phyloP scores from a whole-genome alignment of 169 alveolate species.

The Plasmodium falciparum region DNA sequence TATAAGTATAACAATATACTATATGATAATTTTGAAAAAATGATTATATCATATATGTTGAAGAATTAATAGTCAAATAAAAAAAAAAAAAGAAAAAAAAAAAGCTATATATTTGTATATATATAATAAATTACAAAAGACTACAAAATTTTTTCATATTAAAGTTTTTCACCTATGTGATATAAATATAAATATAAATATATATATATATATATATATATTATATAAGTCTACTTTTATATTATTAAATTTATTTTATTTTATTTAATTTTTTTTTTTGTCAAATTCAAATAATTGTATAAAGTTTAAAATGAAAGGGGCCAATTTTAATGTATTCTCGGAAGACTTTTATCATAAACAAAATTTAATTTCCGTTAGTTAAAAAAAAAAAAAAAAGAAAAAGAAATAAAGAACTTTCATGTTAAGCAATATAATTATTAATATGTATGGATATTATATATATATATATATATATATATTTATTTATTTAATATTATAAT shows the following conservation, averaged over 20 bases:
- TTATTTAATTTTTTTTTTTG: not conserved
- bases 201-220: no score
- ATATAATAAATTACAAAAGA: no score
- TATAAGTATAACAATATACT: no score
- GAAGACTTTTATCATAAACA: slow-evolving; percentile 32
- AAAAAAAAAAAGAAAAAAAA: no score
- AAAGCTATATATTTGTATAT: no score
- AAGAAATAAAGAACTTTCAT: not conserved
- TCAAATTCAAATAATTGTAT: not conserved
- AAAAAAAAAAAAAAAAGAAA: not conserved
- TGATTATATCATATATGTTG: no score
- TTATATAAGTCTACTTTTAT: no score
- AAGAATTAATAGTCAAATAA: no score
- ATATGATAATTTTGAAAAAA: no score
- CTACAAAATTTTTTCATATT: no score
- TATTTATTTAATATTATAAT: not conserved
- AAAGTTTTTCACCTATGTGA: no score
- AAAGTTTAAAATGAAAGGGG: slow-evolving; percentile 14
- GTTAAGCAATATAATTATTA: not conserved
- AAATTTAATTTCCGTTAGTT: slow-evolving; percentile 21
- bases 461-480: not conserved
- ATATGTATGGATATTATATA: not conserved
- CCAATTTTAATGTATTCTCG: slow-evolving; percentile 14
- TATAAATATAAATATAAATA: no score
- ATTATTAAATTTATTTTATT: not conserved